Base-by-base conservation (phyloP, 176 grass and related monocot genomes). In the Zea luxurians region DNA sequence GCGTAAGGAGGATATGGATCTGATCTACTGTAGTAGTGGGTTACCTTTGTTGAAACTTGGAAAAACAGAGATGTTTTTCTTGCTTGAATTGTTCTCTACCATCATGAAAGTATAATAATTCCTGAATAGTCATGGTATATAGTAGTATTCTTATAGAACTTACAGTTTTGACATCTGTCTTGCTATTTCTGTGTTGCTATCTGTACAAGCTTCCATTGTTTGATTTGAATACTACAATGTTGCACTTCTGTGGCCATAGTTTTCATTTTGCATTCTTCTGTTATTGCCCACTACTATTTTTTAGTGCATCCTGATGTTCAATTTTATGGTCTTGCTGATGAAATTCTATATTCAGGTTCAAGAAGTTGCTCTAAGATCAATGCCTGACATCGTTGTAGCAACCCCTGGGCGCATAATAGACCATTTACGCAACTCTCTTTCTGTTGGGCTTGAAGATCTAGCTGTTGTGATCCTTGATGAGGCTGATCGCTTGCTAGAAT, bases 371-470 rank as follows among this genome's bases (percentile, higher is more conserved):
- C 83, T 97, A 76, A 94, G 95, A 81, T 94, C 95, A 57, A 92
- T 92, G 87, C 95, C 95, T 88, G 95, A 97, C 75, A 97, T 97
- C 61, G 95, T 97, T 45, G 95, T 97, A 67, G 91, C 91, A 15
- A 98, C 95, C 77, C 95, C 95, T 78, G 95, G 95, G 17, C 79
- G 95, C 81, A 92, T 98, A 83, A 94, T 98, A 70, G 95, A 98
- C 83, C 95, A 98, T 88, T 45, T 98, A 58, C 80, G 89, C 9
- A 98, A 98, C 78, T 90, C 91, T 58, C 59, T 94, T 61, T 98
- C 95, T 44, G 87, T 98, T 85, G 95, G 95, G 10, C 83, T 98
- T 61, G 91, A 98, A 89, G 91, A 98, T 85, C 91, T 92, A 71
- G 84, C 95, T 72, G 85, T 98, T 88, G 82, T 98, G 74, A 98